Base-by-base conservation (phyloP, 2,329 filamentous ascomycete species). In the Macrophomina tecta region DNA sequence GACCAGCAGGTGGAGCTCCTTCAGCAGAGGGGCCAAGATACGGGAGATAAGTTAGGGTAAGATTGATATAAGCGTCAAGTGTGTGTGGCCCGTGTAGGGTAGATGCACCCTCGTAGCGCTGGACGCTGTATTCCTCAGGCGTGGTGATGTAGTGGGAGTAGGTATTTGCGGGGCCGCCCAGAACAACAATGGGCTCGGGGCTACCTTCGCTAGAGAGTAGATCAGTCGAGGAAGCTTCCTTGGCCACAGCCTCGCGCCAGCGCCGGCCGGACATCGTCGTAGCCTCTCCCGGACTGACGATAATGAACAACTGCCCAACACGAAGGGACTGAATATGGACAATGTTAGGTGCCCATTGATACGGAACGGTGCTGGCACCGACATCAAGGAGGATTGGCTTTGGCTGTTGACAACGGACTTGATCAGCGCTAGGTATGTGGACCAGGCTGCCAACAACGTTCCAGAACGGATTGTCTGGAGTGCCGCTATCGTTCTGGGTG, bases 81-180 rank as follows among this genome's bases (percentile, higher is more conserved):
- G 93, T 92, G 77, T 93, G 88, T 2, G 86, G 91, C 0, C 94
- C 94, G 76, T 91, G 95, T 2, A 98, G 87, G 0, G 94, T 98
- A 6, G 91, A 94, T 0, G 92, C 94, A n/a, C 94, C 94, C 80
- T 98, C 94, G 79, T 97, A 97, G 9, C 94, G 90, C 80, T 97
- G 94, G 53, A 95, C 83, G 12, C 82, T 80, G 76, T 95, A 96
- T 77, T 97, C 91, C 76, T 96, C 91, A 34, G 89, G 86, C 0
- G 93, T 94, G 1, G 89, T 79, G 67, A 93, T 88, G 77, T 94
- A 94, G 78, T 94, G 91, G 3, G 92, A 89, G 77, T 98, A 98
- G 67, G 88, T 93, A 76, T 98, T 98, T 61, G 93, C 93, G 0
- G 94, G 94, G 0, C 92, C 93, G 32, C 94, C 93, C 0, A 97